Evolutionary conservation across 2,329 filamentous ascomycete species (phyloP).

Genomic region (Corynespora cassiicola): DNA sequence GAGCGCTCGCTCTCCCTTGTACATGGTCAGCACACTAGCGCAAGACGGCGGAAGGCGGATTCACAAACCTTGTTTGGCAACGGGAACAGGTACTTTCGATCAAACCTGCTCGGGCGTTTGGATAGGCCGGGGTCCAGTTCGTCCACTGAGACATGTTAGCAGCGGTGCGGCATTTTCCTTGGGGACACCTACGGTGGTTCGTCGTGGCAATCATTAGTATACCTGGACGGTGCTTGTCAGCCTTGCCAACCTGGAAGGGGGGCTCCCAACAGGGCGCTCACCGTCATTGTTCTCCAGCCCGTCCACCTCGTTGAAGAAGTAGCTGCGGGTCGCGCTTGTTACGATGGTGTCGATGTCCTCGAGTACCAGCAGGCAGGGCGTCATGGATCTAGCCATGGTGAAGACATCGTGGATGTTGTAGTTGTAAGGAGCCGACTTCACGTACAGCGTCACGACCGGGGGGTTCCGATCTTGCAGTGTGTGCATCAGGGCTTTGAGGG

Average conservation of each 20-base stretch:
- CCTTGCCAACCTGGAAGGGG: no score
- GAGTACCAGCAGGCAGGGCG: slow-evolving; percentile 49
- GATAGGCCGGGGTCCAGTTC: slow-evolving; percentile 53
- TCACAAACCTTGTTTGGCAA: slow-evolving; percentile 51
- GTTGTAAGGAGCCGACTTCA: slow-evolving; percentile 30
- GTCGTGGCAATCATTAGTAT: slow-evolving; percentile 52
- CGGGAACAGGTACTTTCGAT: slow-evolving; percentile 71
- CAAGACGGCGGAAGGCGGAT: neutral
- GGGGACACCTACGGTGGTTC: slow-evolving; percentile 35
- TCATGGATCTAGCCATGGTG: slow-evolving; percentile 41
- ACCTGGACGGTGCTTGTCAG: slow-evolving; percentile 15
- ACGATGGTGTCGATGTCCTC: slow-evolving; percentile 52
- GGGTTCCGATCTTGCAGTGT: slow-evolving; percentile 46
- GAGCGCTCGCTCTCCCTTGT: slow-evolving; percentile 59
- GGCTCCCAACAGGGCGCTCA: no score
- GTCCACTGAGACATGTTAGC: slow-evolving; percentile 23
- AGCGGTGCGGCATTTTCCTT: neutral
- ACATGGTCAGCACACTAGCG: slow-evolving; percentile 8
- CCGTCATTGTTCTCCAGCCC: slow-evolving; percentile 48
- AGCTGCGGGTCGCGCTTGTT: slow-evolving; percentile 40
- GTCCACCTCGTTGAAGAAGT: slow-evolving; percentile 53
- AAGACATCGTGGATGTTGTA: slow-evolving; percentile 44
- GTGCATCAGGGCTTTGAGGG: slow-evolving; percentile 53
- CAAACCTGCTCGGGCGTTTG: slow-evolving; percentile 71
- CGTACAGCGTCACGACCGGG: slow-evolving; percentile 34